phyloP scores from a whole-genome alignment of 768 basidiomycete species.

The Pleurotus sapidus region DNA sequence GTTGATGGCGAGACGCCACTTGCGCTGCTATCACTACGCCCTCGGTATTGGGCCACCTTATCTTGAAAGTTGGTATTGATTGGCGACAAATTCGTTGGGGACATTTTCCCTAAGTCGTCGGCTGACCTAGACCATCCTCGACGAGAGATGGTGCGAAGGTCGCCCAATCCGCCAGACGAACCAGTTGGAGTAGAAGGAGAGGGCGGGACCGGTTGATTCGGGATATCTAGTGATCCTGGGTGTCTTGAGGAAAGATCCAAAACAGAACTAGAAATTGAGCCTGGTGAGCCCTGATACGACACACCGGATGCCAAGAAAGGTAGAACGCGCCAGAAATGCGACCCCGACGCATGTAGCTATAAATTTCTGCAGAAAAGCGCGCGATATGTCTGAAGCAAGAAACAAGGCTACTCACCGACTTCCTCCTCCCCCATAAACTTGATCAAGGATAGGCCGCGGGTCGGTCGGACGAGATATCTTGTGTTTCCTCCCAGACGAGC shows the following conservation, averaged over 20 bases:
- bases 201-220: slow-evolving; percentile 31
- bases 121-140: slow-evolving; percentile 79
- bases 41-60: slow-evolving; percentile 64
- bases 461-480: slow-evolving; percentile 87
- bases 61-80: slow-evolving; percentile 55
- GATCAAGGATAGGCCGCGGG: slow-evolving; percentile 70
- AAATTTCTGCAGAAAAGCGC: no score
- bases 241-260: slow-evolving; percentile 53
- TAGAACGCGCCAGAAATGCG: slow-evolving; percentile 2
- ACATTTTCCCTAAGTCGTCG: slow-evolving; percentile 69
- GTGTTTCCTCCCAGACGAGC: slow-evolving; percentile 48
- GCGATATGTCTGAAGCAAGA: not conserved
- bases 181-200: slow-evolving; percentile 35
- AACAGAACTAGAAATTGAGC: slow-evolving; percentile 47
- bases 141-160: slow-evolving; percentile 66
- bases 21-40: slow-evolving; percentile 53
- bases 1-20: slow-evolving; percentile 36
- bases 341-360: not conserved
- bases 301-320: not conserved
- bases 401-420: slow-evolving; percentile 45
- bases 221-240: slow-evolving; percentile 42
- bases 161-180: slow-evolving; percentile 45
- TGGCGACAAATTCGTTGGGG: slow-evolving; percentile 29
- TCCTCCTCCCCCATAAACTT: slow-evolving; percentile 39
- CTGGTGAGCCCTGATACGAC: not conserved